These are phyloP conservation scores for Nigrograna mackinnonii DNA, from an alignment of 2,329 filamentous ascomycete genomes.

Conservation along the genomic window DNA sequence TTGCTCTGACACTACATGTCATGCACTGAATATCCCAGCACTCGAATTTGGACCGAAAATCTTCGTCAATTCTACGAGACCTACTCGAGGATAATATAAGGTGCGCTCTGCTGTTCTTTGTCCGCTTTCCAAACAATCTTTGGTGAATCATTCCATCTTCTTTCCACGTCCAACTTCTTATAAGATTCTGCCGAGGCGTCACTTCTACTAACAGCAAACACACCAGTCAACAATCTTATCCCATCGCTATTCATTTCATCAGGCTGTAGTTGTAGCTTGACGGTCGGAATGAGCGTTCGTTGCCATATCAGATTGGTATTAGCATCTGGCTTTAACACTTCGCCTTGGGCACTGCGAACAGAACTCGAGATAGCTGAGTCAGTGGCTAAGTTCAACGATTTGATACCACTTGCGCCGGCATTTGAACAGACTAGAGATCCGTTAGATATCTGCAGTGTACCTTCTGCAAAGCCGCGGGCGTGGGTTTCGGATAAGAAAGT, in stretches of 20 bases:
- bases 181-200: constrained; percentile 14
- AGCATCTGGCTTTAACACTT: constrained; percentile 36
- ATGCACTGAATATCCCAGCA: too few relatives aligned
- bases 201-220: constrained; percentile 26
- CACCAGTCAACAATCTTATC: constrained; percentile 17
- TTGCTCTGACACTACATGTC: too few relatives aligned
- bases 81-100: too few relatives aligned
- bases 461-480: constrained; percentile 15
- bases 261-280: constrained; percentile 12
- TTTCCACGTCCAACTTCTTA: constrained; percentile 12
- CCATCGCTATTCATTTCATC: not conserved
- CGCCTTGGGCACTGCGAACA: constrained; percentile 2
- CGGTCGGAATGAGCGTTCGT: constrained; percentile 32
- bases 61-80: too few relatives aligned
- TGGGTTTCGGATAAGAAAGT: not conserved
- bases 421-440: constrained; percentile 25
- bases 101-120: too few relatives aligned
- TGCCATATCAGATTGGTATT: constrained; percentile 41
- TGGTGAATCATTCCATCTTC: constrained; percentile 27
- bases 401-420: constrained; percentile 32
- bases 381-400: constrained; percentile 2
- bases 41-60: too few relatives aligned
- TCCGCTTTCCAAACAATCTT: too few relatives aligned
- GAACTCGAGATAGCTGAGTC: not conserved
- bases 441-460: constrained; percentile 11